phyloP scores from a whole-genome alignment of 2,329 filamentous ascomycete species.

The Botryosphaeria dothidea region DNA sequence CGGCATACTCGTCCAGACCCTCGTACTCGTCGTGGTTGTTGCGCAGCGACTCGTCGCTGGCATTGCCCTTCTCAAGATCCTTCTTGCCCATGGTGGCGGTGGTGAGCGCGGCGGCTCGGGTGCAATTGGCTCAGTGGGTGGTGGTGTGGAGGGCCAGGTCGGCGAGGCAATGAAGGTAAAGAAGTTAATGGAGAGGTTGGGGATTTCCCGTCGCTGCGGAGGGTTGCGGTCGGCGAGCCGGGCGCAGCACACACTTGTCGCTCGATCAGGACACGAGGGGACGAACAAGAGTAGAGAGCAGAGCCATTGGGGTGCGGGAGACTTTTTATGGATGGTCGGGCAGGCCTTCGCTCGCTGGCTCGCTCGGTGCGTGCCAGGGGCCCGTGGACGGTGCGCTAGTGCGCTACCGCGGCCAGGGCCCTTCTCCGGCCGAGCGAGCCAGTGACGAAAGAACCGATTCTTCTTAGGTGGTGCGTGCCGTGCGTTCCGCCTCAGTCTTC shows the following conservation, averaged over 20 bases:
- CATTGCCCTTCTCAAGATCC: constrained; percentile 17
- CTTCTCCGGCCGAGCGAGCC: constrained; percentile 12
- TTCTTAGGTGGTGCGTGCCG: constrained; percentile 15
- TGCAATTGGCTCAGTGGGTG: not conserved
- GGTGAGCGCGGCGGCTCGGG: not conserved
- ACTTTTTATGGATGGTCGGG: constrained; percentile 17
- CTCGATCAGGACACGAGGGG: constrained; percentile 20
- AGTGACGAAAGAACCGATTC: constrained; percentile 19
- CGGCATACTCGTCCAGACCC: constrained; percentile 63
- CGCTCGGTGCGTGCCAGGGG: constrained; percentile 6
- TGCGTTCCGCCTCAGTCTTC: constrained; percentile 16
- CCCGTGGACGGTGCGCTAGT: not conserved
- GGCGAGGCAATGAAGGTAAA: not conserved
- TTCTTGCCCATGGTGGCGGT: constrained; percentile 17
- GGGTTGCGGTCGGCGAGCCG: constrained; percentile 14
- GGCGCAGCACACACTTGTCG: constrained; percentile 21
- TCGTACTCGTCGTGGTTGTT: constrained; percentile 32
- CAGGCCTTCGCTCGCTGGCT: not conserved
- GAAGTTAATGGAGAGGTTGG: not conserved
- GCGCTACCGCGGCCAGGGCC: not conserved
- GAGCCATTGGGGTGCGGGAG: constrained; percentile 2
- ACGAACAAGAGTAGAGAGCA: constrained; percentile 20
- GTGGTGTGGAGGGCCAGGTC: not conserved
- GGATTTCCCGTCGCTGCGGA: constrained; percentile 12
- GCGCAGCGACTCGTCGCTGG: not conserved